Percentiles rank a stretch among this genome's conserved stretches.
Evolutionary conservation across 331 rosid genomes (phyloP).

Genomic region (Rhamnella rubrinervis): DNA sequence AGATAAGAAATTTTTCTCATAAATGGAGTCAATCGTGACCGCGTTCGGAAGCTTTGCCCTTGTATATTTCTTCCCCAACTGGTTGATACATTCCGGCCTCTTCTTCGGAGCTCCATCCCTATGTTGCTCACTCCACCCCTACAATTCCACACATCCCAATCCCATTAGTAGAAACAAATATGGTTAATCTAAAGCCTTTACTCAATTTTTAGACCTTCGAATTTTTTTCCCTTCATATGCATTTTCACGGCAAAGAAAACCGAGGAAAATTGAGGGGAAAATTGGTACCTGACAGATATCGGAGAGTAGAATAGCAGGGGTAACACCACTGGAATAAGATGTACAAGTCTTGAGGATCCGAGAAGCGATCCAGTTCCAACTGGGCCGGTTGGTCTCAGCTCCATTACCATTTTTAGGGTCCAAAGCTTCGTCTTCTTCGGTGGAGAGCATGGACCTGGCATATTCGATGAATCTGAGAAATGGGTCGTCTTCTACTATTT

Average conservation of each 20-base stretch:
- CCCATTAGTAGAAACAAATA: background rate
- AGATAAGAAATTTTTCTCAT: conserved; percentile 72
- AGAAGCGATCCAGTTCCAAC: conserved; percentile 83
- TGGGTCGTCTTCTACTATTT: conserved; percentile 37
- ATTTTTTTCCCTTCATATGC: background rate
- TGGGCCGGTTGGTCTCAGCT: conserved; percentile 32
- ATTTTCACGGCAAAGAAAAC: conserved; percentile 13
- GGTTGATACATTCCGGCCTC: conserved; percentile 56
- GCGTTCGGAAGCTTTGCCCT: conserved; percentile 75
- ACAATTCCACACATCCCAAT: conserved; percentile 3
- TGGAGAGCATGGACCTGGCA: conserved; percentile 59
- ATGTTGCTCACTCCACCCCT: conserved; percentile 83
- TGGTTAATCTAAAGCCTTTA: background rate
- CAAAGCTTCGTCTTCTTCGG: conserved; percentile 36
- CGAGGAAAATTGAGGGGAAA: background rate
- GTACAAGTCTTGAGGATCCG: conserved; percentile 77
- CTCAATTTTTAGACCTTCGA: background rate
- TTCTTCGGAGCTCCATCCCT: conserved; percentile 67
- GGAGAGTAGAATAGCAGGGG: conserved; percentile 80
- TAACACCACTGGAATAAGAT: conserved; percentile 86
- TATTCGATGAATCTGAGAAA: conserved; percentile 66
- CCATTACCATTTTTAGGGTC: conserved; percentile 34
- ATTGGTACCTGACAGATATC: conserved; percentile 65
- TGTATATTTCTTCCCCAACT: conserved; percentile 49
- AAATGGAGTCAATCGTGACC: conserved; percentile 76